A percentile compares a stretch with the other conserved stretches of the same genome.
Conservation (phyloP, 257 asterid genomes). For the Gynochthodes officinalis region DNA sequence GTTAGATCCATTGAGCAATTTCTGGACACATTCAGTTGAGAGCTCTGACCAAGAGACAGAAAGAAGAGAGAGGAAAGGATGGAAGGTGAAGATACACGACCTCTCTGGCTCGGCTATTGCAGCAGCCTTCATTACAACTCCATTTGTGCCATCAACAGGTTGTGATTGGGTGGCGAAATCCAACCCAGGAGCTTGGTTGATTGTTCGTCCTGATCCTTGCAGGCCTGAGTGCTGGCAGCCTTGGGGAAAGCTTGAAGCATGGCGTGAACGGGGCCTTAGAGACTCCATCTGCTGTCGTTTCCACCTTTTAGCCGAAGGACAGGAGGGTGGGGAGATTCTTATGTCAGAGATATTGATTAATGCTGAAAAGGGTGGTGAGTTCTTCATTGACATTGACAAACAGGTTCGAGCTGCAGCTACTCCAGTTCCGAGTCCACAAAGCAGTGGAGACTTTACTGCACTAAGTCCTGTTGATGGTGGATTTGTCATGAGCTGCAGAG, state of each 20-base stretch:
- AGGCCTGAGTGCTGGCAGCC: conserved; percentile 90
- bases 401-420: conserved; percentile 49
- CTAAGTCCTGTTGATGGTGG: conserved; percentile 66
- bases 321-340: conserved; percentile 67
- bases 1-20: conserved; percentile 62
- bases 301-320: conserved; percentile 69
- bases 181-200: conserved; percentile 98
- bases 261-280: conserved; percentile 83
- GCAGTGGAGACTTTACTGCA: conserved; percentile 78
- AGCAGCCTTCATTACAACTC: conserved; percentile 94
- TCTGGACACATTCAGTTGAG: conserved; percentile 58
- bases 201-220: conserved; percentile 75
- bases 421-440: conserved; percentile 73
- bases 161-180: conserved; percentile 96
- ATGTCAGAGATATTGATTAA: conserved; percentile 65
- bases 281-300: conserved; percentile 81
- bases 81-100: conserved; percentile 94
- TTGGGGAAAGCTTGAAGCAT: conserved; percentile 98
- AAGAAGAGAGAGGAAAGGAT: conserved; percentile 87
- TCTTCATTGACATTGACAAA: conserved; percentile 75
- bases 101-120: conserved; percentile 96
- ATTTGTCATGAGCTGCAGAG: conserved; percentile 88
- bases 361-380: conserved; percentile 91
- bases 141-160: conserved; percentile 91
- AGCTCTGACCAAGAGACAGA: conserved; percentile 57